Base-by-base conservation (phyloP, 2,329 filamentous ascomycete genomes). In the Pestalotiopsis sp. region DNA sequence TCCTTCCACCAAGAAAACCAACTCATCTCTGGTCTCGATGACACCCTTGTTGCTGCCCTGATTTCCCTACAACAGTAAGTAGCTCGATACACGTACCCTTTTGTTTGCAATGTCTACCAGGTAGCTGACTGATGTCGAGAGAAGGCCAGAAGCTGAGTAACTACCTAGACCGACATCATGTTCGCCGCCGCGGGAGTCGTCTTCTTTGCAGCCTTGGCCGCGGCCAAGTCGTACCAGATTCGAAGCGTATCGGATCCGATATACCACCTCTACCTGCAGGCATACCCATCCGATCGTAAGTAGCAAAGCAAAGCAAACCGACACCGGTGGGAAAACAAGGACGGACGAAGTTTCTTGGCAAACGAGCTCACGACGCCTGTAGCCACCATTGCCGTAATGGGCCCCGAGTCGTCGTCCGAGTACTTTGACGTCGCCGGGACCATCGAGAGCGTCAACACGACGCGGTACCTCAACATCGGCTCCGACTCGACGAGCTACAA, bases 221-320 rank as follows among this genome's bases (percentile, higher is more conserved):
- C 67, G 7, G 79, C 79, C 56, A 84, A 83, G 65, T 77, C 83
- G 13, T 81, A 84, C 73, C 82, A 84, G 72, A 85, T 86, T 69
- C 83, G 84, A 40, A 81, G 81, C 48, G 84, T 86, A 9, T 75
- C 78, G 67, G 78, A 80, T 6, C 85, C 85, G 2, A 82, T 86
- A 67, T 86, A 82, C 70, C 85, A 88, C 72, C 79, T 83, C 24
- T 87, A 87, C 70, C 78, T 87, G 3, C 85, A 87, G 73, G 77
- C 80, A 3, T 79, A 80, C 66, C 77, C 82, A 5, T 76, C 80
- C 58, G 80, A 85, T 61, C 71, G 80, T 81, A 75, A 17, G 76
- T 65, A 17, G 30, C 55, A 30, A 58, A 52, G 44, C 44, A 11
- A 14, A 35, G 10, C n/a, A 11, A 13, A 17, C 22, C 24, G n/a